These are phyloP conservation scores for Purshia tridentata DNA, from an alignment of 306 rosid species.

Conservation along the genomic window DNA sequence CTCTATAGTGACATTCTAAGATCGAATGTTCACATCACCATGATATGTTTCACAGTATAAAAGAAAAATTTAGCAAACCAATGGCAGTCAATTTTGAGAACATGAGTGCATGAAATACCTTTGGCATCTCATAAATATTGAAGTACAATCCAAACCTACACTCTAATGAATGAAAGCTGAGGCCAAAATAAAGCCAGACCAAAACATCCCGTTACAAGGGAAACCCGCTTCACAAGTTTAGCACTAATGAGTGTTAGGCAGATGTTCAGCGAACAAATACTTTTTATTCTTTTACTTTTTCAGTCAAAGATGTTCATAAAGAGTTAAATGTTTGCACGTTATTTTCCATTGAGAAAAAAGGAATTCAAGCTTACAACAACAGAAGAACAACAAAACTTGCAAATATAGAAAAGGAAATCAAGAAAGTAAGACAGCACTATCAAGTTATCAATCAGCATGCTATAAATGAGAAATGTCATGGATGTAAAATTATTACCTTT, in stretches of 20 bases:
- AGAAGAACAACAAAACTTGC: neutral
- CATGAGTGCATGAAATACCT: neutral
- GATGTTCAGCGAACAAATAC: neutral
- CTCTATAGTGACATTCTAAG: neutral
- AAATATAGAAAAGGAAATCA: constrained; percentile 6
- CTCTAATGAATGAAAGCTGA: neutral
- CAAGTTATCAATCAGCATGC: constrained; percentile 5
- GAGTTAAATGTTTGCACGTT: constrained; percentile 11
- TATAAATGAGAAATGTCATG: neutral
- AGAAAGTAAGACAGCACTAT: neutral
- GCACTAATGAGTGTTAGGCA: neutral
- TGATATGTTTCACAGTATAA: neutral
- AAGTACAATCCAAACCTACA: neutral
- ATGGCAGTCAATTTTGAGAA: neutral
- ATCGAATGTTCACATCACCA: neutral
- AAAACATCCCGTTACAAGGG: neutral
- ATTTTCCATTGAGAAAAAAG: neutral
- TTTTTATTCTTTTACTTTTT: neutral
- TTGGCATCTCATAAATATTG: neutral
- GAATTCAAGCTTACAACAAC: neutral
- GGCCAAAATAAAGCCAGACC: neutral
- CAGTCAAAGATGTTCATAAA: neutral
- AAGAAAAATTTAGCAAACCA: neutral
- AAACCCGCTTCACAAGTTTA: neutral
- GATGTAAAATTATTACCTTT: constrained; percentile 50